Evolutionary conservation across 1,284 basidiomycete genomes (phyloP).

Genomic region (Cystobasidium slooffiae): DNA sequence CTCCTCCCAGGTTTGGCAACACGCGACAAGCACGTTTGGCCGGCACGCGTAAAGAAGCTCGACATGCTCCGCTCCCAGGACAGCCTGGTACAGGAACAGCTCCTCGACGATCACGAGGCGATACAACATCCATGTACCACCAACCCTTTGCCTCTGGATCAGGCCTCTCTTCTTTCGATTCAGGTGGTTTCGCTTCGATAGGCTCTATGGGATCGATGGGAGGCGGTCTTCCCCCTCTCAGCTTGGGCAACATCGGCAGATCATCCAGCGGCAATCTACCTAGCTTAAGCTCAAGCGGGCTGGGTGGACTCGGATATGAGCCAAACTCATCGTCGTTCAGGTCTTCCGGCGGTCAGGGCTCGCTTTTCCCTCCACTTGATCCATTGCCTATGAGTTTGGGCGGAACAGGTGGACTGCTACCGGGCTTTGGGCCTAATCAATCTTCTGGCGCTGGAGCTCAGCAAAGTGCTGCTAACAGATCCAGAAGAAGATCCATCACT

Average conservation of each 20-base stretch:
- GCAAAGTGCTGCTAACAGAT: not conserved
- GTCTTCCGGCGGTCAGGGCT: not conserved
- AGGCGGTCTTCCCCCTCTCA: not conserved
- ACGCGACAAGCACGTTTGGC: constrained; percentile 41
- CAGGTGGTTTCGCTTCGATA: not conserved
- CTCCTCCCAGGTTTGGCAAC: constrained; percentile 31
- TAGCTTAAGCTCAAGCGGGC: too few species aligned
- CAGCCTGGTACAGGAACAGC: constrained; percentile 23
- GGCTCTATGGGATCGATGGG: not conserved
- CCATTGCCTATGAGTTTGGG: constrained; percentile 5
- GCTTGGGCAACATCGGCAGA: not conserved
- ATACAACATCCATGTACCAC: not conserved
- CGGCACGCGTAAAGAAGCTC: constrained; percentile 35
- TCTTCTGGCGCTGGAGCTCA: not conserved
- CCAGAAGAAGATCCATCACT: constrained; percentile 8
- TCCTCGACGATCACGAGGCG: constrained; percentile 5
- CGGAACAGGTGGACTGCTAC: not conserved
- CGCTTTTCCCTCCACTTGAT: constrained; percentile 2
- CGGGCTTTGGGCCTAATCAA: not conserved
- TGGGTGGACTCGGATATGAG: not conserved
- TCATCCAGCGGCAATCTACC: not conserved
- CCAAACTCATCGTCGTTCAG: not conserved
- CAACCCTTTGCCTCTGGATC: not conserved
- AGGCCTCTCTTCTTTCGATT: not conserved
- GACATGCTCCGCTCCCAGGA: constrained; percentile 35